A percentile compares a stretch with the other conserved stretches of the same genome.
phyloP scores from a whole-genome alignment of 1,139 yeast genomes.

The Diutina pseudorugosa region DNA sequence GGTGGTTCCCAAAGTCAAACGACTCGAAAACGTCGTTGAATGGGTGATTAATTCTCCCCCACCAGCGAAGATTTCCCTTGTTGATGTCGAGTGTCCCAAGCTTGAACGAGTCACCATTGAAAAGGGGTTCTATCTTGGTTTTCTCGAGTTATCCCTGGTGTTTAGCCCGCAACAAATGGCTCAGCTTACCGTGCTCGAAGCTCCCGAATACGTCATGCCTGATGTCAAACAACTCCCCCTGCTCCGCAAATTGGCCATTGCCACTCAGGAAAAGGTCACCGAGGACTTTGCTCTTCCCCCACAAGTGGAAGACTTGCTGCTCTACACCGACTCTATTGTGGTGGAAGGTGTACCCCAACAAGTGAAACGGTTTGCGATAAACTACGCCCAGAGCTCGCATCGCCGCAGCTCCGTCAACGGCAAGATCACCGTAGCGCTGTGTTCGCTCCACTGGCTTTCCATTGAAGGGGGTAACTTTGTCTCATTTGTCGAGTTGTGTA shows the following conservation, averaged over 20 bases:
- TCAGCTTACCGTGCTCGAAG: background rate
- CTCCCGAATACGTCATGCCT: background rate
- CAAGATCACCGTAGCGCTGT: background rate
- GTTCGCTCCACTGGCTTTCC: background rate
- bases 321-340: background rate
- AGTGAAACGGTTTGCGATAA: background rate
- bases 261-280: background rate
- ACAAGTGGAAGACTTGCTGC: background rate
- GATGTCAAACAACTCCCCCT: background rate
- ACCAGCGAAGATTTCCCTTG: background rate
- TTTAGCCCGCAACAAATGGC: background rate
- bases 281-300: background rate
- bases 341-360: background rate
- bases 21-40: background rate
- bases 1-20: background rate
- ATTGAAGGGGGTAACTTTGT: background rate
- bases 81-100: background rate
- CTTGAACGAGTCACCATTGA: background rate
- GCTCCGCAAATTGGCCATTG: background rate
- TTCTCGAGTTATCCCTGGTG: background rate
- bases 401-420: background rate
- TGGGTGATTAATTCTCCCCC: background rate
- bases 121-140: background rate
- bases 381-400: background rate
- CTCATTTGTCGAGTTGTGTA: background rate